Base-by-base conservation (phyloP, 331 rosid species). In the Quercus phellos region DNA sequence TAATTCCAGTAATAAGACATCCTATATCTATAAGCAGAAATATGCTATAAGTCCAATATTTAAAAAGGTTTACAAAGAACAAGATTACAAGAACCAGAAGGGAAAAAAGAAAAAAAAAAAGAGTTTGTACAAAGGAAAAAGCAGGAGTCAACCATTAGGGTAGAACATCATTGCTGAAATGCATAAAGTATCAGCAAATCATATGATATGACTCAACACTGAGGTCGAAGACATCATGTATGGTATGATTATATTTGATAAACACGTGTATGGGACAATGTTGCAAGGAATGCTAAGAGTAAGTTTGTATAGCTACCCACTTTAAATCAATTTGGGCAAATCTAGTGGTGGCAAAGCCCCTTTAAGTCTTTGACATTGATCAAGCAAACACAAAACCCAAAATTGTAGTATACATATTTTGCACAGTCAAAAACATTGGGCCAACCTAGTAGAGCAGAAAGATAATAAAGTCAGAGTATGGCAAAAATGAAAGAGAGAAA, bases 1-100 rank as follows among this genome's bases (percentile, higher is more conserved):
- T 56, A 59, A 72, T 51, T 66, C 68, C 68, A 74, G 46, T 72
- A 35, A 58, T 26, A 38, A 70, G 17, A 54, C 82, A 72, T 19
- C 38, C 38, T 50, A 58, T 46, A 43, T 11, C 64, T 17, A 51
- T 32, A 73, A 78, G 74, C 51, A 79, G 56, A 58, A 27, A 61
- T 32, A 54, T 38, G 59, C 0, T 17, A 29, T 4, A 35, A 69
- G 46, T 46, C 46, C 70, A 80, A 51, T 6, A 14, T 22, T 26
- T 60, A 13, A 46, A 55, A 9, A 38, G 71, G 51, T 9, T 34
- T 29, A 8, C 50, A 66, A 34, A 66, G 26, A 32, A 66, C 50
- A 66, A 32, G 51, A 22, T 18, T 3, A n/a, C 50, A 66, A 32
- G 26, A 22, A 66, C 4, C 51, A 66, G 22, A 66, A 34, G 24